Base-by-base conservation (phyloP, 768 basidiomycete species). In the Tulasnella sp. region DNA sequence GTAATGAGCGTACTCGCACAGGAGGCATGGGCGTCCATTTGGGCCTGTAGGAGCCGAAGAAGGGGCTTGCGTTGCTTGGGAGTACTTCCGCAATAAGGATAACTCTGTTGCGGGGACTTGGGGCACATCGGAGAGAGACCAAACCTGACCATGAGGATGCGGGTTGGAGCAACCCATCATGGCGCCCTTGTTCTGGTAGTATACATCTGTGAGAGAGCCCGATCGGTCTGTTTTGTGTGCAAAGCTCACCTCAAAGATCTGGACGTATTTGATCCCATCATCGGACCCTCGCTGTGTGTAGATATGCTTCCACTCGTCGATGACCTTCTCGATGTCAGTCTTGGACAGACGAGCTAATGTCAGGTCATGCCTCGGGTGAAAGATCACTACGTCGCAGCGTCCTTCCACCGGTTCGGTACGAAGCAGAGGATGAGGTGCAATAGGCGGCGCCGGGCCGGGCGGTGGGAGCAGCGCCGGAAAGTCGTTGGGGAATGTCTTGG, bases 121-220 rank as follows among this genome's bases (percentile, higher is more conserved):
- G 0, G 90, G 91, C 5, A 92, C 72, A 15, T 74, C 74, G 2
- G 85, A 87, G 3, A 84, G 70, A 2, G 88, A 85, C 87, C 90
- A 91, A 15, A 84, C 80, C 70, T 96, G 92, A 21, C 91, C 89
- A 69, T 94, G 92, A 0, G 92, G 91, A 68, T 94, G 92, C 24
- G 91, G 89, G 67, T 93, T 94, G 5, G 87, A 90, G 67, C 90
- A 93, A 10, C 92, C 92, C 92, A 93, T 93, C 75, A 91, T 92
- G 2, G 84, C 72, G 2, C 92, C 92, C 72, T 92, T 93, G 70
- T 92, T 92, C 84, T 91, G n/a, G n/a, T n/a, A n/a, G n/a, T n/a
- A 64, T 41, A 64, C 64, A n/a, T 19, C 63, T 68, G 51, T 41
- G 42, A 11, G 34, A 8, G 22, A 11, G n/a, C n/a, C n/a, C n/a